phyloP scores from a whole-genome alignment of 306 rosid species.

The Prunus fruticosa region DNA sequence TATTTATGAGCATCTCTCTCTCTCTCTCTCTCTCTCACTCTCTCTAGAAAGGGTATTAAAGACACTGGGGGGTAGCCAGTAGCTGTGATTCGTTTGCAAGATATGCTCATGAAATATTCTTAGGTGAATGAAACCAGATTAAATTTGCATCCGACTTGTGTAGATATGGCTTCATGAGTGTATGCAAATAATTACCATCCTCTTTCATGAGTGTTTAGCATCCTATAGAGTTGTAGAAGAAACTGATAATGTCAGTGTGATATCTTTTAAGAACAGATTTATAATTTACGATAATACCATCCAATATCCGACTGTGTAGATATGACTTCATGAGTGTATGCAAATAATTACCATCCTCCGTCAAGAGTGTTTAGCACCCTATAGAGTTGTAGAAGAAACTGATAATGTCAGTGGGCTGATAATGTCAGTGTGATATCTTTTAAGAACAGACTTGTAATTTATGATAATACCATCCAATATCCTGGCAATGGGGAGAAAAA shows the following conservation, averaged over 20 bases:
- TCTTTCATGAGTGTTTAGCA: not conserved
- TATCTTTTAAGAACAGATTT: not conserved
- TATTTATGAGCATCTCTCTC: not conserved
- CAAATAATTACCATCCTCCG: not conserved
- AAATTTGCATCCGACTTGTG: not conserved
- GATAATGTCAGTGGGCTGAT: not conserved
- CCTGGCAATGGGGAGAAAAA: not conserved
- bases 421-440: not conserved
- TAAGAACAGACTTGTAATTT: not conserved
- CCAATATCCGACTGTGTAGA: not conserved
- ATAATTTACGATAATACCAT: not conserved
- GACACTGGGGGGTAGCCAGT: not conserved
- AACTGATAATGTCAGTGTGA: not conserved
- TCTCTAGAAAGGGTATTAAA: not conserved
- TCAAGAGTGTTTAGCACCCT: not conserved
- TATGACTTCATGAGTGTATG: not conserved
- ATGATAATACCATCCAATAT: not conserved
- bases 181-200: not conserved
- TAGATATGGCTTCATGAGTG: not conserved
- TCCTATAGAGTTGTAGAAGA: not conserved
- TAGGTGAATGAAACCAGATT: conserved; percentile 7
- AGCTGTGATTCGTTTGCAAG: not conserved
- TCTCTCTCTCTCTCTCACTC: not conserved
- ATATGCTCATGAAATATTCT: not conserved
- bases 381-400: not conserved